Base-by-base conservation (phyloP, 139 green algal genomes). In the Chlorella sp. region DNA sequence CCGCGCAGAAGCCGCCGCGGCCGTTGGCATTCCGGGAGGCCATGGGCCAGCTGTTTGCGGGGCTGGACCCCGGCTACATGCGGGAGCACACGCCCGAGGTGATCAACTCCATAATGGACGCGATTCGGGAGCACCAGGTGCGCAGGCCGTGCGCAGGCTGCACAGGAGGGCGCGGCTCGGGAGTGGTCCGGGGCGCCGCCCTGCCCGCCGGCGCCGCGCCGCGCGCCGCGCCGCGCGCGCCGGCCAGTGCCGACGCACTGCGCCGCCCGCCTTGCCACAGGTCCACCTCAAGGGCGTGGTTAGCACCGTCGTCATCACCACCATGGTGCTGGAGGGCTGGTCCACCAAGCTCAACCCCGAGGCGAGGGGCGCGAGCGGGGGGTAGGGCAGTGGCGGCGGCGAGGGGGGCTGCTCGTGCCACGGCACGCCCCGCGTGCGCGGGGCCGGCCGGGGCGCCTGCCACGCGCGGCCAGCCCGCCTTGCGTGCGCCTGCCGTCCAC, bases 271-370 rank as follows among this genome's bases (percentile, higher is more conserved):
- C n/a, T n/a, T 14, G 23, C 56, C 19, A 25, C 56, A 63, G 56
- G 87, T 95, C 8, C 82, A 73, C 50, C 33, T 91, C 50, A 78
- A 82, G 50, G 87, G 84, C 36, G 75, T 86, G 1, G 86, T 93
- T 0, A 83, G 73, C 55, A 90, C 90, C 5, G 86, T 97, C 40
- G 87, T 97, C 50, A 87, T 96, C 15, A 94, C 93, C 14, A 94
- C 87, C 31, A 77, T 97, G 71, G 93, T 97, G 67, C 82, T 98
- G 61, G 94, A 98, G 83, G 92, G 92, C 50, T 97, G 94, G 94
- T 91, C 84, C 67, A 88, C 70, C 45, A 89, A 93, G 86, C 89
- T 98, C 15, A 86, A 98, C 79, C 93, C 93, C 1, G 93, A 97
- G 71, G 83, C 73, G 35, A 80, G 93, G 72, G 63, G 77, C 1